Evolutionary conservation across 2,329 filamentous ascomycete genomes (phyloP), one percentile per base, ranked within the genome.

Genomic region (Hortaea werneckii): DNA sequence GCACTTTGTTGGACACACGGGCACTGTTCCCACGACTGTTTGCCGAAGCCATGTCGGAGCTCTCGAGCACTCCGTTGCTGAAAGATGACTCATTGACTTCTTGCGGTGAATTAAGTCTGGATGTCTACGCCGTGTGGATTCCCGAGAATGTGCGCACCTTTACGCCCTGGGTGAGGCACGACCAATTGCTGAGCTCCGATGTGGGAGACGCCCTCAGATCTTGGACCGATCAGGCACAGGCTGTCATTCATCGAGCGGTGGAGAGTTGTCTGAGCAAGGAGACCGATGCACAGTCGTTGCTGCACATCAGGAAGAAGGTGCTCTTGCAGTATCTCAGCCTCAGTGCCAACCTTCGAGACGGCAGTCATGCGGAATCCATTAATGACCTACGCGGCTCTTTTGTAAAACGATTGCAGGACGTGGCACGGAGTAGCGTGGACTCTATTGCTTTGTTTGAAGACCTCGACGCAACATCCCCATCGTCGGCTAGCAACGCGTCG

Each of bases 111-210:
- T 68, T 95, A 9, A 78, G 85, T 32, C 68, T 95, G 27, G 87
- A 95, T 58, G 68, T 92, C 7, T 80, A 87, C 57, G 79, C 82
- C 52, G 75, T 76, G 13, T 94, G 88, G 85, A 85, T 92, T 51
- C 77, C 84, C 12, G 80, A 88, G 6, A 87, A 94, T 49, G 85
- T 95, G 37, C 79, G 78, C 40, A 84, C 83, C 53, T 95, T 94
- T 60, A 90, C 82, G 1, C 89, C 89, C 0, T 95, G 87, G 68
- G 85, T 94, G 32, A 80, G 85, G 29, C 82, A 94, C 56, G 86
- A 89, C 53, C 85, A 92, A 53, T 56, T 74, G 5, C 59, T 67
- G 26, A 51, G 60, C 29, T 46, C 61, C 2, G 68, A 72, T 12
- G 68, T 61, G 1, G 41, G 64, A 5, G 65, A 69, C 46, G 65